Evolutionary conservation across 2,329 filamentous ascomycete genomes (phyloP).

Genomic region (Bipolaris victoriae): DNA sequence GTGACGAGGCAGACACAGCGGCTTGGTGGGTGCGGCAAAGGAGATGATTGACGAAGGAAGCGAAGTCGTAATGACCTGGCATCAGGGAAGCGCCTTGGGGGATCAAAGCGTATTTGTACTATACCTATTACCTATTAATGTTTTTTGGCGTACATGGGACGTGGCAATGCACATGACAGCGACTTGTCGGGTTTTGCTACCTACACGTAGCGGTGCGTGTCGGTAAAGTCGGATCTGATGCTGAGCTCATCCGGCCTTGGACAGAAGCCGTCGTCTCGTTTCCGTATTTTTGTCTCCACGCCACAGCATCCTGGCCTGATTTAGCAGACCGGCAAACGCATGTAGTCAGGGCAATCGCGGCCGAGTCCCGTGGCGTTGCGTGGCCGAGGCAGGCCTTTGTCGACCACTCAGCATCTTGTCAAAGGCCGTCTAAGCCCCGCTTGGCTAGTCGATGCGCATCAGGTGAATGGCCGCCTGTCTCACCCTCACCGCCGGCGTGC

Average conservation of each 20-base stretch:
- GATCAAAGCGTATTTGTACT: conserved; percentile 11
- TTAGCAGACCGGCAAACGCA: too few relatives aligned
- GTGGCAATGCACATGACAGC: not conserved
- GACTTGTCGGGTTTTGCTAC: not conserved
- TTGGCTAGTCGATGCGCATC: conserved; percentile 6
- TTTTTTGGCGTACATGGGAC: conserved; percentile 6
- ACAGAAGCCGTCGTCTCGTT: too few relatives aligned
- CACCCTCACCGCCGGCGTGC: conserved; percentile 12
- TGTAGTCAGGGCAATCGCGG: conserved; percentile 1
- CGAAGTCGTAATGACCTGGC: conserved; percentile 14
- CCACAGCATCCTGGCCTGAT: not conserved
- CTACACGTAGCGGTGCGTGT: conserved; percentile 7
- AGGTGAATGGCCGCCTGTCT: conserved; percentile 16
- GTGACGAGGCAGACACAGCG: not conserved
- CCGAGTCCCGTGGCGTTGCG: conserved; percentile 1
- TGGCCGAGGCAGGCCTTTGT: not conserved
- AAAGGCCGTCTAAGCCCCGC: not conserved
- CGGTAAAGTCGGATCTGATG: not conserved
- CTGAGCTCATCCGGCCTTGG: not conserved
- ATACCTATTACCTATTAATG: conserved; percentile 8
- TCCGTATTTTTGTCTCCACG: not conserved
- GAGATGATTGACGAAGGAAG: conserved; percentile 14
- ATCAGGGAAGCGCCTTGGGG: conserved; percentile 4
- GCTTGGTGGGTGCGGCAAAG: not conserved
- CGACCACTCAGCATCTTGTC: conserved; percentile 4